phyloP scores from a whole-genome alignment of 768 basidiomycete species.

The Hebeloma cylindrosporum region DNA sequence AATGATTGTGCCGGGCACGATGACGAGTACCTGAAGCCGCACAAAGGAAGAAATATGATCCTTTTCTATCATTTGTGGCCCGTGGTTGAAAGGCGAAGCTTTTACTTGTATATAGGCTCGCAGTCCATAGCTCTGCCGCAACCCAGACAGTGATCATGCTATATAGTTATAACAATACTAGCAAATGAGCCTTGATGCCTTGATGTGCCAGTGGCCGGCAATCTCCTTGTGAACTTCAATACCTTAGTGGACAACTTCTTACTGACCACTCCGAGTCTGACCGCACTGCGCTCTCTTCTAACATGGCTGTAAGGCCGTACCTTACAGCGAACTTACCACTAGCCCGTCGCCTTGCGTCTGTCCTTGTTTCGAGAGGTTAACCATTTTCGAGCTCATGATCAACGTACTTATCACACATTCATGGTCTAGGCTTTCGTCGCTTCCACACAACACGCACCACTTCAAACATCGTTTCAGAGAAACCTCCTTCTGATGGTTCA shows the following conservation, averaged over 20 bases:
- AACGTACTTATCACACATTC: conserved; percentile 5
- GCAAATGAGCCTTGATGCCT: background rate
- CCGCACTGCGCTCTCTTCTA: conserved; percentile 4
- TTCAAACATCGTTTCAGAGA: conserved; percentile 29
- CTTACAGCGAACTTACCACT: conserved; percentile 27
- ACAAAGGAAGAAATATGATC: too few relatives aligned
- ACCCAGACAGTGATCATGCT: background rate
- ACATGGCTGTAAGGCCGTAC: conserved; percentile 34
- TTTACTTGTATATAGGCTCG: too few relatives aligned
- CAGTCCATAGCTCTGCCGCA: too few relatives aligned
- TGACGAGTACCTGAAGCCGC: too few relatives aligned
- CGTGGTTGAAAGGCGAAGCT: too few relatives aligned
- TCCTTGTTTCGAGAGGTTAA: conserved; percentile 18
- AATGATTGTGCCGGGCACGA: too few relatives aligned
- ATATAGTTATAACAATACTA: background rate
- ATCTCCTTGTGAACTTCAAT: conserved; percentile 15
- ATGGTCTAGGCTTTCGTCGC: conserved; percentile 29
- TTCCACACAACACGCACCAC: conserved; percentile 31
- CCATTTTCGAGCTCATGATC: background rate
- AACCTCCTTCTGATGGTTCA: conserved; percentile 27
- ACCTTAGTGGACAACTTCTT: conserved; percentile 12
- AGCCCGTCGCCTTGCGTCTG: conserved; percentile 22
- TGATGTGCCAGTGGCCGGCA: conserved; percentile 6
- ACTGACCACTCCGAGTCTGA: conserved; percentile 15
- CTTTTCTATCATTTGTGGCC: too few relatives aligned